Percentiles rank a stretch among this genome's conserved stretches.
Evolutionary conservation across 352 stramenopile species (phyloP).

Genomic region (Phytophthora quininea): DNA sequence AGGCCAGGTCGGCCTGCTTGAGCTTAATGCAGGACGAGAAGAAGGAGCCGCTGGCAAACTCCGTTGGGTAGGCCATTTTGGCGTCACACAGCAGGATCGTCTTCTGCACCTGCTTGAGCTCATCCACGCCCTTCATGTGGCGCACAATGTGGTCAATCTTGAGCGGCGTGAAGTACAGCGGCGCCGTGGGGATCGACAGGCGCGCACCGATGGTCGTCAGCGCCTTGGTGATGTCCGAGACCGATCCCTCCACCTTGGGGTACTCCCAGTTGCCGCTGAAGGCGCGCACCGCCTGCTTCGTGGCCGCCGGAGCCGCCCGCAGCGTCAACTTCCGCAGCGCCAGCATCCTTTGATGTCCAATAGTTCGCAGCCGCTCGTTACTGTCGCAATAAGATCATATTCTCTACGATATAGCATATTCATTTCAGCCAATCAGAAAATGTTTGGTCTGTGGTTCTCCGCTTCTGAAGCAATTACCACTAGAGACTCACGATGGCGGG

Average conservation of each 20-base stretch:
- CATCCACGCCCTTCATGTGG: constrained; percentile 78
- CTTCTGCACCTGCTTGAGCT: constrained; percentile 71
- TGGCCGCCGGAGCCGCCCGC: constrained; percentile 13
- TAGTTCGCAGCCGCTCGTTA: constrained; percentile 18
- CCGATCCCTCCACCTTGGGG: constrained; percentile 76
- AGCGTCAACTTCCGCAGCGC: constrained; percentile 28
- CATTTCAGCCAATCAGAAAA: not conserved
- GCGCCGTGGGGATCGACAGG: constrained; percentile 77
- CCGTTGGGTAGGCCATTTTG: constrained; percentile 78
- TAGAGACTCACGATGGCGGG: constrained; percentile 20
- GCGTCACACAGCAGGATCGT: constrained; percentile 77
- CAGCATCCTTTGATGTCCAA: constrained; percentile 22
- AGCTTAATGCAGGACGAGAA: constrained; percentile 70
- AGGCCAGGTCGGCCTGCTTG: constrained; percentile 57
- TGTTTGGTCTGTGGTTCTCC: not conserved
- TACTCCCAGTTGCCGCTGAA: constrained; percentile 88
- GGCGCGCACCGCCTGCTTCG: constrained; percentile 39
- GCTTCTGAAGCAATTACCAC: not conserved
- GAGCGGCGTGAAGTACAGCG: constrained; percentile 80
- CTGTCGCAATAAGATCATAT: no score
- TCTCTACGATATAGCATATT: not conserved
- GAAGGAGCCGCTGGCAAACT: constrained; percentile 69
- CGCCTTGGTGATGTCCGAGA: constrained; percentile 70
- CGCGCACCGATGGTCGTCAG: constrained; percentile 75
- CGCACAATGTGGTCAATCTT: constrained; percentile 87